A percentile compares a stretch with the other conserved stretches of the same genome.
phyloP scores from a whole-genome alignment of 2,329 filamentous ascomycete genomes.

The Alternaria rosae region DNA sequence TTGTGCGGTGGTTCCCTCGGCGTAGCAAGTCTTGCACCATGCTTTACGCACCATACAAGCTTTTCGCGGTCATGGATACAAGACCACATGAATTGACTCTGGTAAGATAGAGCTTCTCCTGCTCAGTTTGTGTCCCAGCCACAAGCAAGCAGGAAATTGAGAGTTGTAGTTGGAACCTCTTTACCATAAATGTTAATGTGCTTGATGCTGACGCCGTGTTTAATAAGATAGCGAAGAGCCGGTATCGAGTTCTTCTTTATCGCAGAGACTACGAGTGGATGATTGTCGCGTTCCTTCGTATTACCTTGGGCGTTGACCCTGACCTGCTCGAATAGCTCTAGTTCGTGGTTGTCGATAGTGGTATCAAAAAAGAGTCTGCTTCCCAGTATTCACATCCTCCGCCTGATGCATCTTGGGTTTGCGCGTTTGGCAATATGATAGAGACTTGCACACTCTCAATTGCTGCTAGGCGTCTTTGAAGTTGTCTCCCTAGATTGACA shows the following conservation, averaged over 20 bases:
- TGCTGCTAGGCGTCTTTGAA: neutral
- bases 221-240: neutral
- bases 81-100: neutral
- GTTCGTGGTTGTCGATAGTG: neutral
- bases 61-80: neutral
- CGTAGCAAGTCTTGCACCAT: neutral
- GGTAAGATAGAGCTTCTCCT: neutral
- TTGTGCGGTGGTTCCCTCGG: no score
- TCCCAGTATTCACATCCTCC: neutral
- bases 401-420: neutral
- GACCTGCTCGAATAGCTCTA: neutral
- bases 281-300: neutral
- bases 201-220: neutral
- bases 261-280: neutral
- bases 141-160: neutral
- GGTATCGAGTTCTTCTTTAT: neutral
- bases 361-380: neutral
- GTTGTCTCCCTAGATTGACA: neutral
- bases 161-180: neutral
- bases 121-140: slow-evolving; percentile 1
- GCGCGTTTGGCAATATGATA: neutral
- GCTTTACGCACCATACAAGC: neutral
- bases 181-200: neutral
- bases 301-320: neutral
- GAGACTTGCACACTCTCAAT: neutral